Base-by-base conservation (phyloP, 2,329 filamentous ascomycete genomes). In the Scedosporium apiospermum region DNA sequence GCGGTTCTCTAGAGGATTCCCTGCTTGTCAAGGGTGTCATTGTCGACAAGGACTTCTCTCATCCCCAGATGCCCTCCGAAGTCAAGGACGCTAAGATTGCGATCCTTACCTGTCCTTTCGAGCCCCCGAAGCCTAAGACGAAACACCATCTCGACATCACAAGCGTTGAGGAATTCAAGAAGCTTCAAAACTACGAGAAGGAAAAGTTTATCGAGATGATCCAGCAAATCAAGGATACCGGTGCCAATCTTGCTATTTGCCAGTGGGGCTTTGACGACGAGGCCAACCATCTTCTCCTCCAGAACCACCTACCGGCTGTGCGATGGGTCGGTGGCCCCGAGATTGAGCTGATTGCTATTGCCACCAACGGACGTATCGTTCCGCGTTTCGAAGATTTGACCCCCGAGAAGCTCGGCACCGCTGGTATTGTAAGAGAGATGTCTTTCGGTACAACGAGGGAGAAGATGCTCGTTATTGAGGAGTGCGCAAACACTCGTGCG, bases 261-360 rank as follows among this genome's bases (percentile, higher is more conserved):
- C 96, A 99, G 75, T 99, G 96, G 95, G 95, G 95, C 68, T 99
- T 99, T 73, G 95, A 99, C 73, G 95, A 99, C 72, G 95, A 99
- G 79, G 95, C 95, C 66, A 99, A 99, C 80, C 95, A 99, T 77
- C 80, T 99, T 64, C 84, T 99, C 42, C 87, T 99, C 65, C 96
- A 97, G 79, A 98, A 98, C 82, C 83, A 95, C 71, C 85, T 99
- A 7, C 96, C 95, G 9, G 96, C 95, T 44, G 95, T 99, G 64
- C 85, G 95, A 77, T 99, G 95, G 95, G 95, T 99, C 51, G 95
- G 95, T 68, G 95, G 95, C 9, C 95, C 95, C 2, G 96, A 99
- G 77, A 98, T 99, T 69, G 95, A 99, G 77, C 80, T 99, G 67
- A 98, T 99, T 73, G 95, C 95, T 66, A 99, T 99, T 76, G 95